phyloP scores from a whole-genome alignment of 2,329 filamentous ascomycete species.

The Pezicula neosporulosa region DNA sequence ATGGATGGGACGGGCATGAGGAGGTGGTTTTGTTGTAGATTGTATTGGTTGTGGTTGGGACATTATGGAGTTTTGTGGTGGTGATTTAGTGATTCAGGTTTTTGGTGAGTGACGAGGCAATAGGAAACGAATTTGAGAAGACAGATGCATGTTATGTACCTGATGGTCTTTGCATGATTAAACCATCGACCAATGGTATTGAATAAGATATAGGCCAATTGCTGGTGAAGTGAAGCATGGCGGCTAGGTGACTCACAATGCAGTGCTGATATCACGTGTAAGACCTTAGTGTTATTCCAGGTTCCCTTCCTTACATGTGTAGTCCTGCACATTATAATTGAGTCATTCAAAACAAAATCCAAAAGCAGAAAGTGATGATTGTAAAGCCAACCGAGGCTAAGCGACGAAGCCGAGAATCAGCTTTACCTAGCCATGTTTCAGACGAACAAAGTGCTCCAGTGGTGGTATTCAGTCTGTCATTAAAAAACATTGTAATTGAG shows the following conservation, averaged over 20 bases:
- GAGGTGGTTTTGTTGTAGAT: not conserved
- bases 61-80: too few species aligned
- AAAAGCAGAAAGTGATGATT: too few species aligned
- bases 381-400: too few species aligned
- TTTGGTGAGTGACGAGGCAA: not conserved
- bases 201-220: not conserved
- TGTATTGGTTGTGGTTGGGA: not conserved
- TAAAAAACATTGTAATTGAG: too few species aligned
- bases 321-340: too few species aligned
- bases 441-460: too few species aligned
- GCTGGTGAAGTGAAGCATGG: not conserved
- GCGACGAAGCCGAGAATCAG: too few species aligned
- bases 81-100: not conserved
- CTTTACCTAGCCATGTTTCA: too few species aligned
- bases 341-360: too few species aligned
- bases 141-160: not conserved
- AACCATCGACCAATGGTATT: not conserved
- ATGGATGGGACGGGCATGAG: slow-evolving; percentile 5
- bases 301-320: too few species aligned
- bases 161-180: not conserved
- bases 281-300: too few species aligned
- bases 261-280: not conserved
- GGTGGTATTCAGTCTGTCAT: too few species aligned
- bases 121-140: not conserved
- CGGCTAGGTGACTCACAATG: not conserved